Evolutionary conservation across 352 stramenopile species (phyloP).

Genomic region (Lagenidium giganteum): DNA sequence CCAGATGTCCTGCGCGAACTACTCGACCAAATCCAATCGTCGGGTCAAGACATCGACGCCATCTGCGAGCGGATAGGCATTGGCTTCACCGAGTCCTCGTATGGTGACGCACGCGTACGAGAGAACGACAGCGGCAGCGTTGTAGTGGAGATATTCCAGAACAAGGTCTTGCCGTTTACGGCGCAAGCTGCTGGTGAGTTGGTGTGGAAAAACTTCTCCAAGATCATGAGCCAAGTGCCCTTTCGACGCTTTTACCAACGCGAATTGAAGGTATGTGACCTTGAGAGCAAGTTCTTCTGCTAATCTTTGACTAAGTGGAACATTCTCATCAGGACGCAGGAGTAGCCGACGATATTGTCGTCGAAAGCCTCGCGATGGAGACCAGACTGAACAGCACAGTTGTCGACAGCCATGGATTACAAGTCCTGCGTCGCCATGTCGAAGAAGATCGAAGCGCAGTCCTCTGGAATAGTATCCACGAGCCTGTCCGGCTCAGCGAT

Average conservation of each 20-base stretch:
- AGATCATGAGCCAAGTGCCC: constrained; percentile 17
- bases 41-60: constrained; percentile 14
- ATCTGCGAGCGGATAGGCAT: constrained; percentile 15
- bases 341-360: no score
- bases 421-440: no score
- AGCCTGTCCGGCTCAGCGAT: no score
- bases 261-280: constrained; percentile 11
- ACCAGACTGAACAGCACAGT: no score
- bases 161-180: constrained; percentile 21
- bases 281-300: no score
- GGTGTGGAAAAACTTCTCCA: constrained; percentile 17
- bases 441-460: no score
- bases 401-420: no score
- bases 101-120: constrained; percentile 15
- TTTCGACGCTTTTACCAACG: constrained; percentile 22
- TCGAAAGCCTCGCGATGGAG: no score
- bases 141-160: constrained; percentile 18
- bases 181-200: constrained; percentile 10
- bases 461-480: no score
- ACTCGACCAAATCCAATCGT: constrained; percentile 15
- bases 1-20: constrained; percentile 16
- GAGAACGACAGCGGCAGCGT: constrained; percentile 15
- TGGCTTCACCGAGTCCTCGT: constrained; percentile 10
- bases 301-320: no score
- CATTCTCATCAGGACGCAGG: no score